Evolutionary conservation across 805 yeast species (phyloP), one percentile per base, ranked within the genome.

Genomic region (Candida corydali): DNA sequence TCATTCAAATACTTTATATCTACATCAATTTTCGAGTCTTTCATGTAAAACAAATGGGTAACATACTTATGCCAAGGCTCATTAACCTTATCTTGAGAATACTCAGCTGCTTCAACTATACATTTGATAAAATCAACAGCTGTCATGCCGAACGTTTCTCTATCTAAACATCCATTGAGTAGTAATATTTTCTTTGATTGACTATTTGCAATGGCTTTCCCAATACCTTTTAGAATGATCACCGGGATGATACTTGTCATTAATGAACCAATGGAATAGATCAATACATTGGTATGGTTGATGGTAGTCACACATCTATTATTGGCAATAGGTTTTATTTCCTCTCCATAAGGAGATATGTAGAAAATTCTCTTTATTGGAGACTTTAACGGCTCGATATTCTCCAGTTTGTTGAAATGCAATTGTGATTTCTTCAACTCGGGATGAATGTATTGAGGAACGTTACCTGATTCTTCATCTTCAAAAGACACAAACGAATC

Each of bases 231-330:
- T 3, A 86, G 62, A 7, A 86, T 73, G 5, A 87, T 60, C 0
- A 87, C 79, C 0, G 98, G 97, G 3, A 87, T 61, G 5, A 84
- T 77, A 34, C 95, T 85, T 0, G 98, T 89, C 82, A 85, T 84
- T 25, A 89, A 63, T 1, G 95, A 84, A 1, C 98, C 97, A 38
- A 89, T 84, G 0, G 95, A 84, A 52, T 80, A 86, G 0, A 89
- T 64, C 0, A 88, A 61, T 10, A 75, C 65, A 25, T 80, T 73
- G 0, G 86, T 63, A 3, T 63, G 51, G 15, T 65, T 50, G 3
- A 87, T 52, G 17, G 73, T 65, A 1, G 73, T 57, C 2, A 76
- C 52, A 0, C 82, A 88, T 32, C 85, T 62, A 2, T 77, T 57
- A 45, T 81, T 81, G 1, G 91, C 88, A 22, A 65, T 57, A 2